phyloP scores from a whole-genome alignment of 2,329 filamentous ascomycete species.

The Talaromyces sp. region DNA sequence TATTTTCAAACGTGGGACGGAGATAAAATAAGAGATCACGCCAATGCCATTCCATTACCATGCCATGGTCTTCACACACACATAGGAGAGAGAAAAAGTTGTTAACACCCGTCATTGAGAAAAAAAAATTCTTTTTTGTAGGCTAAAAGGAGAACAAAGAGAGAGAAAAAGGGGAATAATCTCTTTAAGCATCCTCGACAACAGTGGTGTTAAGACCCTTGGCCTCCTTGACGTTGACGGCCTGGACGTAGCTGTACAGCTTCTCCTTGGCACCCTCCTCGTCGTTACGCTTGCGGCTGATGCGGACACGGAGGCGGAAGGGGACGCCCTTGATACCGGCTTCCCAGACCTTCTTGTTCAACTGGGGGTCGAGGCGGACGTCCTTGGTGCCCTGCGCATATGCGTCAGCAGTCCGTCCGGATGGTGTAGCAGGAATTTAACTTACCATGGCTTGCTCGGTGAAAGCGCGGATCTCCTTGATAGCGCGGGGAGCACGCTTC shows the following conservation, averaged over 20 bases:
- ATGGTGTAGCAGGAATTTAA: constrained; percentile 13
- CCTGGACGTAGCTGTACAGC: constrained; percentile 99
- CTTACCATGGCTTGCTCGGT: constrained; percentile 94
- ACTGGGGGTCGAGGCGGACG: constrained; percentile 94
- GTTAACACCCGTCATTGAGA: not conserved
- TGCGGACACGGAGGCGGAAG: constrained; percentile 94
- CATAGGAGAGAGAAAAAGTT: not conserved
- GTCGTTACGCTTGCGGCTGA: constrained; percentile 99
- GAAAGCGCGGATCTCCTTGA: constrained; percentile 99
- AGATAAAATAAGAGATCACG: not conserved
- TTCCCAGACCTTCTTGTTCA: constrained; percentile 99
- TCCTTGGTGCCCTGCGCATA: constrained; percentile 76
- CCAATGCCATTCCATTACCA: not conserved
- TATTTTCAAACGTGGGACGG: not conserved
- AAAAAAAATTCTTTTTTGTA: not conserved
- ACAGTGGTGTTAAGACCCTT: constrained; percentile 94
- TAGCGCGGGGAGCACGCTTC: constrained; percentile 96
- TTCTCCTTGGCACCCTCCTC: constrained; percentile 99
- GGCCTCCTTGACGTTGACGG: constrained; percentile 98
- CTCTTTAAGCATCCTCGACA: constrained; percentile 55
- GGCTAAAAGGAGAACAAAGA: not conserved
- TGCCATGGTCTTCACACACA: not conserved
- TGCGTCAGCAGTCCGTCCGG: not conserved
- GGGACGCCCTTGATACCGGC: constrained; percentile 97
- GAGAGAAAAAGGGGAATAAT: not conserved